These are phyloP conservation scores for Penicillium sp. DNA, from an alignment of 2,329 filamentous ascomycete species.

Conservation along the genomic window DNA sequence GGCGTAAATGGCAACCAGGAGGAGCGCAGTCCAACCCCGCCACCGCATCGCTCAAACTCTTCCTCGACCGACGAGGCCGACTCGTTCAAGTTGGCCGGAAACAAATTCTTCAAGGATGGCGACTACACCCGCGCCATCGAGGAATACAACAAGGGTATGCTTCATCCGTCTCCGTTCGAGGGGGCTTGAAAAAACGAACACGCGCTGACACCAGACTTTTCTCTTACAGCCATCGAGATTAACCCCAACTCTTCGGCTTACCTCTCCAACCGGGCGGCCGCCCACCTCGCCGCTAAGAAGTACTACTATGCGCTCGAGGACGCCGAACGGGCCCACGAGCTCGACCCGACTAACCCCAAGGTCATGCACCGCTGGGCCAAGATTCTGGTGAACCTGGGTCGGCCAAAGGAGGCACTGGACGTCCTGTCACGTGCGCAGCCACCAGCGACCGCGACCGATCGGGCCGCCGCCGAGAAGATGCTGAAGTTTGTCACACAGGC, in stretches of 20 bases:
- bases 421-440: slow-evolving; percentile 79
- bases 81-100: slow-evolving; percentile 85
- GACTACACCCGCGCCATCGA: slow-evolving; percentile 84
- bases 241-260: slow-evolving; percentile 84
- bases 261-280: slow-evolving; percentile 90
- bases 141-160: slow-evolving; percentile 89
- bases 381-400: slow-evolving; percentile 82
- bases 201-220: slow-evolving; percentile 15
- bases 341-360: slow-evolving; percentile 84
- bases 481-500: slow-evolving; percentile 75
- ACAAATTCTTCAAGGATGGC: slow-evolving; percentile 94
- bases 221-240: slow-evolving; percentile 71
- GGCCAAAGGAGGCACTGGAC: slow-evolving; percentile 79
- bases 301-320: slow-evolving; percentile 81
- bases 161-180: not conserved
- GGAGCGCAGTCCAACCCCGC: slow-evolving; percentile 47
- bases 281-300: slow-evolving; percentile 82
- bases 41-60: slow-evolving; percentile 48
- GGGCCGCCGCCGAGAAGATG: slow-evolving; percentile 80
- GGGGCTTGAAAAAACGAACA: not conserved
- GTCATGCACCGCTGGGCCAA: slow-evolving; percentile 83
- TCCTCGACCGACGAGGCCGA: slow-evolving; percentile 72
- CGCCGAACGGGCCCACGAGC: slow-evolving; percentile 73
- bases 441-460: slow-evolving; percentile 78
- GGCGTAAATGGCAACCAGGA: slow-evolving; percentile 29